Conservation (phyloP, 805 yeast genomes). For the Ogataea chonburiensis region DNA sequence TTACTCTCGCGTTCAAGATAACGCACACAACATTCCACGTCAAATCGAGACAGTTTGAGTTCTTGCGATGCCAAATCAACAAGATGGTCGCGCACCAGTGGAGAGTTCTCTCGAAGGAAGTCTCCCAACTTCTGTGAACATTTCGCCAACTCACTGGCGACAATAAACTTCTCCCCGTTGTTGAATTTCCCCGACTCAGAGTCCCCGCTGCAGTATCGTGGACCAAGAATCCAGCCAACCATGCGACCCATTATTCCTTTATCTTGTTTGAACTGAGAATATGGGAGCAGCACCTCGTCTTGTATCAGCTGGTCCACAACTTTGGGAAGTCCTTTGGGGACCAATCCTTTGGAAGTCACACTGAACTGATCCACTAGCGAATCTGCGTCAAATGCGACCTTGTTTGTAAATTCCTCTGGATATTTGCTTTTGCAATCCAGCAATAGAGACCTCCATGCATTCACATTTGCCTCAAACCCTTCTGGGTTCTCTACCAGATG, state of each 20-base stretch:
- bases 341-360: slow-evolving; percentile 16
- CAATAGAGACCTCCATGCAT: slow-evolving; percentile 44
- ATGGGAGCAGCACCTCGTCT: slow-evolving; percentile 25
- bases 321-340: slow-evolving; percentile 28
- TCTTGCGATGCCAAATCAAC: slow-evolving; percentile 5
- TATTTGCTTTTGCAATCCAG: slow-evolving; percentile 24
- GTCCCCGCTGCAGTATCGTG: slow-evolving; percentile 10
- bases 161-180: slow-evolving; percentile 22
- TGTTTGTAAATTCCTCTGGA: slow-evolving; percentile 28
- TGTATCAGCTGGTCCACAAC: slow-evolving; percentile 26
- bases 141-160: slow-evolving; percentile 16
- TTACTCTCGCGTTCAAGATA: slow-evolving; percentile 23
- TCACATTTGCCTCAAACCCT: slow-evolving; percentile 49
- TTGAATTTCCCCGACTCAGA: slow-evolving; percentile 20
- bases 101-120: slow-evolving; percentile 8
- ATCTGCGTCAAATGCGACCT: slow-evolving; percentile 24
- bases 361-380: slow-evolving; percentile 15
- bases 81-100: slow-evolving; percentile 19
- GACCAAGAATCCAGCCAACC: slow-evolving; percentile 8
- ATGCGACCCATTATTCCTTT: slow-evolving; percentile 18
- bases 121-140: slow-evolving; percentile 13
- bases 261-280: slow-evolving; percentile 17
- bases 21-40: slow-evolving; percentile 23
- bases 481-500: slow-evolving; percentile 46
- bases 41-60: slow-evolving; percentile 16